Percentiles rank a stretch among this genome's conserved stretches.
phyloP scores from a whole-genome alignment of 2,329 filamentous ascomycete species.

The Curvularia hawaiiensis region DNA sequence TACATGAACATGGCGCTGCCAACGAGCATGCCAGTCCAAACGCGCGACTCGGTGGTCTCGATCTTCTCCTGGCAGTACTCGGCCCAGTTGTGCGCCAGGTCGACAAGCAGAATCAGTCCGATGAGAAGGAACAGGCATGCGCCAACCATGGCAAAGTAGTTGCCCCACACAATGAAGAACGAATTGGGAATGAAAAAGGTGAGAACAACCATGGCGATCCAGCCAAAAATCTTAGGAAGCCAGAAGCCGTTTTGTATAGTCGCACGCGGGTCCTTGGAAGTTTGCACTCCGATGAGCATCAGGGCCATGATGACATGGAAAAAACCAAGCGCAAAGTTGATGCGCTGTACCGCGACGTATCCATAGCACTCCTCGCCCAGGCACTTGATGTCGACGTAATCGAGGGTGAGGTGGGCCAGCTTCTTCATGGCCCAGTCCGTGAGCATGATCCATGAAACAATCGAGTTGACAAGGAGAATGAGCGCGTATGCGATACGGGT shows the following conservation, averaged over 20 bases:
- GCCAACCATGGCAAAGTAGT: conserved; percentile 85
- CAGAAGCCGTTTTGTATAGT: conserved; percentile 97
- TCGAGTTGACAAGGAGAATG: conserved; percentile 94
- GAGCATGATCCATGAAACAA: conserved; percentile 98
- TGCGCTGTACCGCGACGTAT: conserved; percentile 94
- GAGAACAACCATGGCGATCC: conserved; percentile 83
- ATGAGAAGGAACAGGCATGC: conserved; percentile 94
- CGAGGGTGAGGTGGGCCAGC: conserved; percentile 85
- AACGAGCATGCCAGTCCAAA: conserved; percentile 87
- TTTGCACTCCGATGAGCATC: conserved; percentile 83
- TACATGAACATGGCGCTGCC: conserved; percentile 96
- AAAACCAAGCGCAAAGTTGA: conserved; percentile 95
- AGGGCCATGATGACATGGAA: conserved; percentile 89
- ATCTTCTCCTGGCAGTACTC: conserved; percentile 96
- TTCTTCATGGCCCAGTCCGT: conserved; percentile 98
- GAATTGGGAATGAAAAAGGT: conserved; percentile 95
- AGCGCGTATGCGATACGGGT: conserved; percentile 97
- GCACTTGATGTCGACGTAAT: conserved; percentile 96
- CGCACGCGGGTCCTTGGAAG: conserved; percentile 85
- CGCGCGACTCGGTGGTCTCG: conserved; percentile 80
- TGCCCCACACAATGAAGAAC: conserved; percentile 96
- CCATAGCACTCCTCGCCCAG: conserved; percentile 88
- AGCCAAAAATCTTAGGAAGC: conserved; percentile 93
- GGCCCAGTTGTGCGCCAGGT: conserved; percentile 95
- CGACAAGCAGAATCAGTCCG: conserved; percentile 88